Base-by-base conservation (phyloP, 169 alveolate genomes). In the Eimeria sp. region DNA sequence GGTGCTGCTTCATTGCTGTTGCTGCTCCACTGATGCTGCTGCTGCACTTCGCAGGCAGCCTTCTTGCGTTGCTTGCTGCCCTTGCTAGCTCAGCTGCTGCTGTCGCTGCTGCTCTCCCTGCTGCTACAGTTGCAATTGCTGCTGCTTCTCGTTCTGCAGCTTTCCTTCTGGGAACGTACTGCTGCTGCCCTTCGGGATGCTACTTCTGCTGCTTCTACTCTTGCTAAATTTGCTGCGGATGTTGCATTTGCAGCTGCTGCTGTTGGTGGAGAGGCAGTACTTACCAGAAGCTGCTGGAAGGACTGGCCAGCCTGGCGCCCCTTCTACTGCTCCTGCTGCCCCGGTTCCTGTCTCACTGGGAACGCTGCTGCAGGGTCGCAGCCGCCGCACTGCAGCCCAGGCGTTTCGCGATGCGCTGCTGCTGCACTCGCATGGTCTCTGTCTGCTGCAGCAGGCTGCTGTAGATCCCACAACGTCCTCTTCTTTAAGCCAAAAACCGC, bases 331-430 rank as follows among this genome's bases (percentile, higher is more conserved):
- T 30, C 49, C 22, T 27, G 49, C 51, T 16, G 83, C 58, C 2
- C 45, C 93, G 25, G 76, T 88, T 40, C 65, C 61, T 18, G 73
- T 90, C 40, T 16, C 73, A 5, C 91, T 92, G 43, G 72, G 45
- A 16, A 18, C 30, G 65, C 70, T 92, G 34, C 18, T 92, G 57
- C 25, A 54, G n/a, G 95, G 95, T 54, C 95, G 65, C 72, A 92
- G 95, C 95, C 82, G 95, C n/a, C 67, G 63, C 91, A 92, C 95
- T 30, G 95, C 95, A 25, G 95, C 92, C 11, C 40, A 89, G 18
- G 95, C 95, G 51, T 92, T 92, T 70, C n/a, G 78, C 11, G 95
- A 92, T 65, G 90, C 84, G 18, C 49, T 92, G 72, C 27, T 63
- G 84, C 95, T 92, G 54, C 95, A 92, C 40, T 84, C 95, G 4